These are phyloP conservation scores for Blastobotrys mokoenaii DNA, from an alignment of 805 yeast species.

Conservation along the genomic window DNA sequence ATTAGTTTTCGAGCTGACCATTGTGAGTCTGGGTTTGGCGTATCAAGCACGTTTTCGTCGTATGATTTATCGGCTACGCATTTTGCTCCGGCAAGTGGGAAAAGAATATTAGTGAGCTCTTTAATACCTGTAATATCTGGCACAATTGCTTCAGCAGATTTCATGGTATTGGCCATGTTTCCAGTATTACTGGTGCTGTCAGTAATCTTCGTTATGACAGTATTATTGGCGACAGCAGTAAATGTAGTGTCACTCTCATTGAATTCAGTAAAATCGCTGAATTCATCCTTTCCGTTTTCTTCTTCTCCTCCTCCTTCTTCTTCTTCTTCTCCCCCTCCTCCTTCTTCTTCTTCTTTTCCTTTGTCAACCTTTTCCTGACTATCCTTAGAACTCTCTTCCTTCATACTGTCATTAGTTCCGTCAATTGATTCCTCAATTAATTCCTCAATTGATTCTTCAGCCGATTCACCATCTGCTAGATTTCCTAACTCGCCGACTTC, in stretches of 20 bases:
- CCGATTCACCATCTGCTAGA: neutral
- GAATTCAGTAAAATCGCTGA: conserved; percentile 14
- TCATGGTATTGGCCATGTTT: too few relatives aligned
- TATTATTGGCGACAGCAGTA: too few relatives aligned
- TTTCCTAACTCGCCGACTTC: neutral
- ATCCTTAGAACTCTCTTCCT: neutral
- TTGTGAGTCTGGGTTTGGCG: too few relatives aligned
- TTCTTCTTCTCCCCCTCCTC: neutral
- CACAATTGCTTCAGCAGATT: neutral
- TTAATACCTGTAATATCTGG: neutral
- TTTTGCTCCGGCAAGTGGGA: neutral
- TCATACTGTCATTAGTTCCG: neutral
- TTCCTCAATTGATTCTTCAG: neutral
- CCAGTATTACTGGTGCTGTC: too few relatives aligned
- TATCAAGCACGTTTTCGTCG: too few relatives aligned
- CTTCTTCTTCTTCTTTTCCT: neutral
- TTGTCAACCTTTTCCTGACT: neutral
- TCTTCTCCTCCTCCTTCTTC: neutral
- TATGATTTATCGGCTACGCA: neutral
- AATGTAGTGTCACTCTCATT: too few relatives aligned
- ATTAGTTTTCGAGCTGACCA: conserved; percentile 13
- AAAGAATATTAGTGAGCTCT: neutral
- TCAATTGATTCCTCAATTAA: neutral
- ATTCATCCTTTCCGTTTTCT: conserved; percentile 16
- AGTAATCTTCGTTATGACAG: too few relatives aligned